Base-by-base conservation (phyloP, 352 stramenopile genomes). In the Peronosclerospora sorghi region DNA sequence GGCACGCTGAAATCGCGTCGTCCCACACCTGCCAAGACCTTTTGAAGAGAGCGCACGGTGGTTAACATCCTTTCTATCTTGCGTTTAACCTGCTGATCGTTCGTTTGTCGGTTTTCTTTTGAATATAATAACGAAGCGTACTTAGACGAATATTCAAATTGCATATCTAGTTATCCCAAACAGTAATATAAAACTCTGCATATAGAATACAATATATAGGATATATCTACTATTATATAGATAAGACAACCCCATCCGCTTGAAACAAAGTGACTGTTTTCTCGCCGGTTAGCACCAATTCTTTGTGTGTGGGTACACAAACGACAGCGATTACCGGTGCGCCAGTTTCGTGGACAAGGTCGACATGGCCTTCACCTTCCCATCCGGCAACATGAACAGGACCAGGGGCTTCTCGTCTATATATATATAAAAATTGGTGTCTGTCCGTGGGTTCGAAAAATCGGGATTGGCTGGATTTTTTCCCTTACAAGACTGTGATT, bases 311-410 rank as follows among this genome's bases (percentile, higher is more conserved):
- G 28, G 5, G 15, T n/a, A n/a, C n/a, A n/a, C n/a, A n/a, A n/a
- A n/a, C n/a, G n/a, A n/a, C n/a, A n/a, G n/a, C n/a, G n/a, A 51
- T 62, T 83, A 90, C 54, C 74, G 77, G 49, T 91, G 75, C 10
- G 67, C 72, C 32, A 90, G 58, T 59, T 90, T 91, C 42, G 77
- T 92, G n/a, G 79, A 89, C 28, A 92, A 68, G 44, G 79, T 82
- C 18, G 76, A 89, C 76, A 92, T 92, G 52, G 79, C 72, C 59
- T 84, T 85, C 41, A 71, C 65, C 73, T 98, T 99, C 35, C 96
- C 96, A 66, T 99, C 96, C 1, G 96, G 96, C 49, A 99, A 95
- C 84, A 98, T 98, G 73, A 98, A 98, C 8, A 99, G 74, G 40
- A 96, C 73, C 9, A 98, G 62, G n/a, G 92, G 90, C 54, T 91